These are phyloP conservation scores for Boletus edulis DNA, from an alignment of 768 basidiomycete species.

Conservation along the genomic window DNA sequence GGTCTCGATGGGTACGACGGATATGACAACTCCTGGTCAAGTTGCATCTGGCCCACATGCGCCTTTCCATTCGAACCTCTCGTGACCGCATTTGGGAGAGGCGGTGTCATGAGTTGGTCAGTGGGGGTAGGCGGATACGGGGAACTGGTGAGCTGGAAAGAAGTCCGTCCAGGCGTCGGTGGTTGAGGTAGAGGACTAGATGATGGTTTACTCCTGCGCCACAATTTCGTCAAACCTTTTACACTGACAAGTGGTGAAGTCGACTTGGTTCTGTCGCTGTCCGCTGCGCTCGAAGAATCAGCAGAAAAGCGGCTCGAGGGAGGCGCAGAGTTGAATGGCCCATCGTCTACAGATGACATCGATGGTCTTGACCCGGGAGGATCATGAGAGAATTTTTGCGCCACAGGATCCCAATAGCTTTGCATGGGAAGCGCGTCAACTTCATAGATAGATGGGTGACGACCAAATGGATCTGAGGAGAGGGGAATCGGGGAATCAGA, in stretches of 20 bases:
- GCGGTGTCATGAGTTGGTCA: slow-evolving; percentile 25
- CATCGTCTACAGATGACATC: slow-evolving; percentile 23
- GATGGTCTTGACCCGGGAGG: slow-evolving; percentile 23
- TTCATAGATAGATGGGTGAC: slow-evolving; percentile 55
- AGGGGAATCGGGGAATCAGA: slow-evolving; percentile 67
- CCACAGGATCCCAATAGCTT: slow-evolving; percentile 44
- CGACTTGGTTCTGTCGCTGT: slow-evolving; percentile 31
- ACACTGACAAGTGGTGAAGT: slow-evolving; percentile 63
- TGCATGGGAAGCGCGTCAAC: slow-evolving; percentile 29
- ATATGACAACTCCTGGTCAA: slow-evolving; percentile 62
- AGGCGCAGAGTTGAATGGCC: slow-evolving; percentile 19
- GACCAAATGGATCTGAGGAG: slow-evolving; percentile 82
- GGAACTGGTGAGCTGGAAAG: slow-evolving; percentile 27
- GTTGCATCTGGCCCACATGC: slow-evolving; percentile 50
- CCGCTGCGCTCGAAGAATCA: slow-evolving; percentile 52
- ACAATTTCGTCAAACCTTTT: slow-evolving; percentile 70
- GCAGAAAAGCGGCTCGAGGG: slow-evolving; percentile 71
- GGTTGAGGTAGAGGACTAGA: slow-evolving; percentile 37
- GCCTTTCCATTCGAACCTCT: slow-evolving; percentile 24
- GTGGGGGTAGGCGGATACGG: slow-evolving; percentile 35
- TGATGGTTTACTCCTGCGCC: slow-evolving; percentile 65
- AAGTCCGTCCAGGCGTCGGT: slow-evolving; percentile 37
- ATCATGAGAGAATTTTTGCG: slow-evolving; percentile 21
- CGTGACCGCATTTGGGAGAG: slow-evolving; percentile 22
- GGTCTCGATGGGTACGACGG: slow-evolving; percentile 39